phyloP scores from a whole-genome alignment of 352 stramenopile species.

The Hyphochytrium catenoides region DNA sequence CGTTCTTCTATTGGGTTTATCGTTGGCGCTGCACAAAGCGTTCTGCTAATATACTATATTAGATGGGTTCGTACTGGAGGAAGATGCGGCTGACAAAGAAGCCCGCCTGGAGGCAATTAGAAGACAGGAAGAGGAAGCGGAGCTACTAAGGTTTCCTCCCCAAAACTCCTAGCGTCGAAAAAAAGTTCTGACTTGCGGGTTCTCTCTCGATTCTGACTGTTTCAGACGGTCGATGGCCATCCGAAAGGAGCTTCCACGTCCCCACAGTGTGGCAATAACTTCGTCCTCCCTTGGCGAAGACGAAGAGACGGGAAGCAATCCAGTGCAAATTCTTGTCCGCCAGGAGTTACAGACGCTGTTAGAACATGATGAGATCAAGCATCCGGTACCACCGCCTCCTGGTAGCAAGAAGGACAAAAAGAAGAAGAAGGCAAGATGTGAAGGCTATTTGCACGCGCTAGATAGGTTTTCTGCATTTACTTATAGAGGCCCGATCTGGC shows the following conservation, averaged over 20 bases:
- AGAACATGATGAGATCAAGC: slow-evolving; percentile 26
- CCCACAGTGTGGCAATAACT: slow-evolving; percentile 26
- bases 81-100: slow-evolving; percentile 61
- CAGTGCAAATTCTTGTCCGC: slow-evolving; percentile 3
- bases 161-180: not conserved
- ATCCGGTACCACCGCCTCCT: slow-evolving; percentile 16
- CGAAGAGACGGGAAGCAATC: slow-evolving; percentile 11
- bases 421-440: slow-evolving; percentile 6
- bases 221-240: slow-evolving; percentile 32
- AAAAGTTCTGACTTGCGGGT: not conserved
- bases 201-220: too few relatives aligned
- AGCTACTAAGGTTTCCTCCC: slow-evolving; percentile 14
- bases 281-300: slow-evolving; percentile 21
- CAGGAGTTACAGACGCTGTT: slow-evolving; percentile 37
- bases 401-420: slow-evolving; percentile 46
- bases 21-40: too few relatives aligned
- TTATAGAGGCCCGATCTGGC: too few relatives aligned
- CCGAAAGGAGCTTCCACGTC: slow-evolving; percentile 36
- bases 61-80: slow-evolving; percentile 15
- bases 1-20: too few relatives aligned
- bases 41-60: too few relatives aligned
- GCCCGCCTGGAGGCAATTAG: slow-evolving; percentile 21
- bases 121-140: slow-evolving; percentile 20
- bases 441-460: too few relatives aligned
- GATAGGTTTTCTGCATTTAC: too few relatives aligned